Evolutionary conservation across 768 basidiomycete genomes (phyloP).

Genomic region (Lactarius quietus): DNA sequence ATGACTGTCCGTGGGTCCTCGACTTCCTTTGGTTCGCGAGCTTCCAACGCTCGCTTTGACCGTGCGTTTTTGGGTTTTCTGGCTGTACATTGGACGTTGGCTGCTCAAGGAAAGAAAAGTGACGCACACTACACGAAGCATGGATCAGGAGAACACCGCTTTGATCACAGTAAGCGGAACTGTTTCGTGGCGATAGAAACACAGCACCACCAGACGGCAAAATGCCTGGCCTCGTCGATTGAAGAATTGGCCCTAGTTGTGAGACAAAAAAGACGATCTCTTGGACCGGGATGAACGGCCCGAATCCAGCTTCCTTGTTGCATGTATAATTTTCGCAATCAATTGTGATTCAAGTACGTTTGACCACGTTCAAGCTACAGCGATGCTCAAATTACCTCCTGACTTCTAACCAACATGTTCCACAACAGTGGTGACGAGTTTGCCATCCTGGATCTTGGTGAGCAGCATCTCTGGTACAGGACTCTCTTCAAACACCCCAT

Average conservation of each 20-base stretch:
- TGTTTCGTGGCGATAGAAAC: not conserved
- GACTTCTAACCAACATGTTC: conserved; percentile 70
- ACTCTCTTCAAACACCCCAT: conserved; percentile 86
- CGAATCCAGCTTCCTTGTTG: not conserved
- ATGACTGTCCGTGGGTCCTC: conserved; percentile 85
- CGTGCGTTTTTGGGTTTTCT: conserved; percentile 96
- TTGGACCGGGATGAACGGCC: not conserved
- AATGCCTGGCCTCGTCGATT: not conserved
- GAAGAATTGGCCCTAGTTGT: not conserved
- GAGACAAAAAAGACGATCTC: not conserved
- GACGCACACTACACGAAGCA: conserved; percentile 25
- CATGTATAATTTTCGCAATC: no score
- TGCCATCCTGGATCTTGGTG: conserved; percentile 76
- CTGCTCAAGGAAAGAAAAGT: not conserved
- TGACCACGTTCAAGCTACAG: not conserved
- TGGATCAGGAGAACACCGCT: not conserved
- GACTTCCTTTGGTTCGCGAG: conserved; percentile 83
- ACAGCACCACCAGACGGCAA: not conserved
- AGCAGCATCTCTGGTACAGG: conserved; percentile 95
- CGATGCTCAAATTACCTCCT: not conserved
- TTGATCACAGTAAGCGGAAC: not conserved
- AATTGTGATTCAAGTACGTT: no score
- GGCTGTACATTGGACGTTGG: not conserved
- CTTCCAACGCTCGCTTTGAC: conserved; percentile 84
- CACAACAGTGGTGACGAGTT: conserved; percentile 82